Percentiles rank a stretch among this genome's conserved stretches.
Evolutionary conservation across 805 yeast species (phyloP).

Genomic region (Alloascoidea hylecoeti): DNA sequence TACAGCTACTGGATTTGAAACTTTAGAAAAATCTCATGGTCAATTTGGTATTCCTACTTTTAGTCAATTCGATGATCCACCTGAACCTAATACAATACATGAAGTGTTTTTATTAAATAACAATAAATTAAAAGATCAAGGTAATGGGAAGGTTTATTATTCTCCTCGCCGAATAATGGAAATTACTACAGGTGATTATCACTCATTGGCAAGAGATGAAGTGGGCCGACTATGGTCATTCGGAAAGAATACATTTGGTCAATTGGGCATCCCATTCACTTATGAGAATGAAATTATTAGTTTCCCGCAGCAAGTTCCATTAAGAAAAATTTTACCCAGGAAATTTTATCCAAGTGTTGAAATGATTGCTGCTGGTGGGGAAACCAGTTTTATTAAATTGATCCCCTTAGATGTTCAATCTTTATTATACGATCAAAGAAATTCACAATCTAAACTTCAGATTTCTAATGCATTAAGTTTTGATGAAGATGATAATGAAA

Average conservation of each 20-base stretch:
- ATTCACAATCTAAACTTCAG: background rate
- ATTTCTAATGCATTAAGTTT: slow-evolving; percentile 2
- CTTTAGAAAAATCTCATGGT: slow-evolving; percentile 35
- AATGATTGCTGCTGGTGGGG: slow-evolving; percentile 57
- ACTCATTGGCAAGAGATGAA: slow-evolving; percentile 55
- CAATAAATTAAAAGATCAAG: slow-evolving; percentile 13
- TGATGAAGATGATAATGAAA: slow-evolving; percentile 12
- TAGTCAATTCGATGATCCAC: slow-evolving; percentile 49
- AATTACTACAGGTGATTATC: slow-evolving; percentile 64
- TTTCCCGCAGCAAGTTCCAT: slow-evolving; percentile 44
- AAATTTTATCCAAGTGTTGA: slow-evolving; percentile 29
- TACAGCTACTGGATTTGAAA: slow-evolving; percentile 37
- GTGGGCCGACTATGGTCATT: slow-evolving; percentile 69
- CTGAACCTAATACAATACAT: slow-evolving; percentile 29
- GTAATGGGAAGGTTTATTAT: slow-evolving; percentile 5
- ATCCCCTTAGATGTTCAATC: slow-evolving; percentile 17
- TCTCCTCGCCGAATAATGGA: slow-evolving; percentile 30
- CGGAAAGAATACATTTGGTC: slow-evolving; percentile 81
- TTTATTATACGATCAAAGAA: slow-evolving; percentile 9
- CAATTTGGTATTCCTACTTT: slow-evolving; percentile 73
- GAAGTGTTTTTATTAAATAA: slow-evolving; percentile 48
- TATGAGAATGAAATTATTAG: slow-evolving; percentile 56
- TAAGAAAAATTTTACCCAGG: slow-evolving; percentile 24
- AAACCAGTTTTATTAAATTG: slow-evolving; percentile 39
- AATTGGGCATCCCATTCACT: slow-evolving; percentile 57